These are phyloP conservation scores for Diddensiella transvaalensis DNA, from an alignment of 805 yeast species.

Conservation along the genomic window DNA sequence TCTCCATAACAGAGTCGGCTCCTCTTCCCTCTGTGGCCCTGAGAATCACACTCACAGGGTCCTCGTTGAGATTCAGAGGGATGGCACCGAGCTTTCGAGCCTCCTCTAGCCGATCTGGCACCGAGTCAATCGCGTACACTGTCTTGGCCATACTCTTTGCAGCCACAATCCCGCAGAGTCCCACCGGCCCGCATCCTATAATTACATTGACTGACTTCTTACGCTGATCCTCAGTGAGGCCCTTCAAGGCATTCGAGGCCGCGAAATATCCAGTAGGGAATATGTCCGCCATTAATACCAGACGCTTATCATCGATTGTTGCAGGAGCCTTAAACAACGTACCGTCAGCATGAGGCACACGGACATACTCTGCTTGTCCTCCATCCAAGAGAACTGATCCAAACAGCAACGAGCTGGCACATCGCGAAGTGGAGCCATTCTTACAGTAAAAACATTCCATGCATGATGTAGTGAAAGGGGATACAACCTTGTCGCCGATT, in stretches of 20 bases:
- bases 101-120: slow-evolving; percentile 43
- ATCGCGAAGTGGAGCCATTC: slow-evolving; percentile 52
- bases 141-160: slow-evolving; percentile 42
- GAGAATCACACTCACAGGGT: slow-evolving; percentile 35
- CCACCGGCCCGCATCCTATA: slow-evolving; percentile 61
- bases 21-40: slow-evolving; percentile 46
- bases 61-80: slow-evolving; percentile 45
- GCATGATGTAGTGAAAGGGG: slow-evolving; percentile 55
- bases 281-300: slow-evolving; percentile 59
- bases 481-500: slow-evolving; percentile 68
- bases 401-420: slow-evolving; percentile 52
- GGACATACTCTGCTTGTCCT: slow-evolving; percentile 59
- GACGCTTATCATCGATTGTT: slow-evolving; percentile 41
- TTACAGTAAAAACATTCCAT: slow-evolving; percentile 58
- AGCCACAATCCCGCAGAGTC: slow-evolving; percentile 48
- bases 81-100: slow-evolving; percentile 50
- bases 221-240: slow-evolving; percentile 35
- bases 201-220: slow-evolving; percentile 44
- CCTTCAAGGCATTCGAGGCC: slow-evolving; percentile 47
- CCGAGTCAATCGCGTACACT: slow-evolving; percentile 48
- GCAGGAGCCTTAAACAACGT: slow-evolving; percentile 46
- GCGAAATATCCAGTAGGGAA: slow-evolving; percentile 63
- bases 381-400: slow-evolving; percentile 58
- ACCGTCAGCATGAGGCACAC: slow-evolving; percentile 55
- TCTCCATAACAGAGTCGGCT: slow-evolving; percentile 59